Evolutionary conservation across 2,329 filamentous ascomycete genomes (phyloP).

Genomic region (Aspergillus caelatus): DNA sequence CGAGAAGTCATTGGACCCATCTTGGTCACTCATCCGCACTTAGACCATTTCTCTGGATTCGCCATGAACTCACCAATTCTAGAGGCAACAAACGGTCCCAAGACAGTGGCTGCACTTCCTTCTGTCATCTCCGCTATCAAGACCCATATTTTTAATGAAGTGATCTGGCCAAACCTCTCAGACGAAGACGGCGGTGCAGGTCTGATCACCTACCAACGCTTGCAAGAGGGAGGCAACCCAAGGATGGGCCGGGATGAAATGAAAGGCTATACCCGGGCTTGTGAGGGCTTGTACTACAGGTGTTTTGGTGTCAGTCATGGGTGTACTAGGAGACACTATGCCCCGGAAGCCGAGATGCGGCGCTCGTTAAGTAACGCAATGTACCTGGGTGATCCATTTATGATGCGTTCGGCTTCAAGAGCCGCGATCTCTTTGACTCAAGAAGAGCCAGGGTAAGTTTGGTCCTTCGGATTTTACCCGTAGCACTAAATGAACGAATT

Average conservation of each 20-base stretch:
- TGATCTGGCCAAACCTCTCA: slow-evolving; percentile 96
- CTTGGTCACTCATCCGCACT: slow-evolving; percentile 93
- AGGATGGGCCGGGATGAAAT: slow-evolving; percentile 78
- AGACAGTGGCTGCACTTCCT: slow-evolving; percentile 82
- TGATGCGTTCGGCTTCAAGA: background rate
- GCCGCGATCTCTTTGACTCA: background rate
- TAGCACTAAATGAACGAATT: slow-evolving; percentile 1
- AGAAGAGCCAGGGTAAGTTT: slow-evolving; percentile 28
- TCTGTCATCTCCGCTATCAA: slow-evolving; percentile 92
- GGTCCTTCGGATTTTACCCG: background rate
- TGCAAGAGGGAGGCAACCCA: slow-evolving; percentile 86
- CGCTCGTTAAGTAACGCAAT: background rate
- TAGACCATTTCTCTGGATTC: slow-evolving; percentile 90
- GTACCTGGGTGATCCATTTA: slow-evolving; percentile 18
- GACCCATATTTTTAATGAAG: slow-evolving; percentile 92
- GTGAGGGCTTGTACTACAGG: slow-evolving; percentile 85
- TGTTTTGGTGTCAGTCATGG: slow-evolving; percentile 88
- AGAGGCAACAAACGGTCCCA: slow-evolving; percentile 74
- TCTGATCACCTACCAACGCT: slow-evolving; percentile 83
- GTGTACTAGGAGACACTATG: slow-evolving; percentile 71
- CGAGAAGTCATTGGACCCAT: slow-evolving; percentile 81
- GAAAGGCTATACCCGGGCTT: slow-evolving; percentile 84
- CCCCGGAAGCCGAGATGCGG: slow-evolving; percentile 37
- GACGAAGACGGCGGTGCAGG: slow-evolving; percentile 96
- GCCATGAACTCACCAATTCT: slow-evolving; percentile 91